A percentile compares a stretch with the other conserved stretches of the same genome.
Conservation (phyloP, 768 basidiomycete species). For the Boletus rufocinnamomeus region DNA sequence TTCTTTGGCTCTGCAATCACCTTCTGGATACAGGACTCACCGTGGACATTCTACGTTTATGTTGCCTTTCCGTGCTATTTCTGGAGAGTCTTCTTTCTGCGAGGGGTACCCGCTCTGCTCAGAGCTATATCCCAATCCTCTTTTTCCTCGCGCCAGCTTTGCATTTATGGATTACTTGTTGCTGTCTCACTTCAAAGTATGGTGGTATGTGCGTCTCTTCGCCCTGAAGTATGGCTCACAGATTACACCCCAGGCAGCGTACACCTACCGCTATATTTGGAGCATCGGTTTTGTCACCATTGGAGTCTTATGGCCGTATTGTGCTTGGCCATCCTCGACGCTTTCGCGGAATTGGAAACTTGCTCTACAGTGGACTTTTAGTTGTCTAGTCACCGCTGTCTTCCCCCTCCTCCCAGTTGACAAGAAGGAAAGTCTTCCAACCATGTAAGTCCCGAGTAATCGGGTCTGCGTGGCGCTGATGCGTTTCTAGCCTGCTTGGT, state of each 20-base stretch:
- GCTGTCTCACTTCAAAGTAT: conserved; percentile 58
- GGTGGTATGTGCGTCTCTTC: conserved; percentile 55
- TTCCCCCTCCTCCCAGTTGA: conserved; percentile 77
- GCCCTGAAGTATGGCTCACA: neutral
- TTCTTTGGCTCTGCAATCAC: conserved; percentile 43
- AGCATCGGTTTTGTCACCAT: conserved; percentile 61
- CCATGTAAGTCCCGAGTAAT: conserved; percentile 54
- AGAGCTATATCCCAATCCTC: conserved; percentile 21
- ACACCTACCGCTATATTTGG: conserved; percentile 73
- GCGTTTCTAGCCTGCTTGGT: conserved; percentile 44
- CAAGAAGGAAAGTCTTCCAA: conserved; percentile 58
- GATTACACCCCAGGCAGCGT: conserved; percentile 52
- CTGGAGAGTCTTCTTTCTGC: conserved; percentile 58
- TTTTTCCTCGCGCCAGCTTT: conserved; percentile 24
- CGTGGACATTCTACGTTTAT: conserved; percentile 77
- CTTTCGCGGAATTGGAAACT: conserved; percentile 31
- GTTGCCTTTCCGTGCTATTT: conserved; percentile 76
- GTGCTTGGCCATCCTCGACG: conserved; percentile 45
- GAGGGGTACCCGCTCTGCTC: conserved; percentile 23
- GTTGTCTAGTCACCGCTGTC: conserved; percentile 56
- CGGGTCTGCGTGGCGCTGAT: conserved; percentile 9
- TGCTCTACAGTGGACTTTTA: conserved; percentile 44
- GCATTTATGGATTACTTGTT: conserved; percentile 36
- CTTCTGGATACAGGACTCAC: conserved; percentile 65
- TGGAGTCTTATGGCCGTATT: conserved; percentile 66